These are phyloP conservation scores for Graphium sp. DNA, from an alignment of 2,329 filamentous ascomycete species.

Conservation along the genomic window DNA sequence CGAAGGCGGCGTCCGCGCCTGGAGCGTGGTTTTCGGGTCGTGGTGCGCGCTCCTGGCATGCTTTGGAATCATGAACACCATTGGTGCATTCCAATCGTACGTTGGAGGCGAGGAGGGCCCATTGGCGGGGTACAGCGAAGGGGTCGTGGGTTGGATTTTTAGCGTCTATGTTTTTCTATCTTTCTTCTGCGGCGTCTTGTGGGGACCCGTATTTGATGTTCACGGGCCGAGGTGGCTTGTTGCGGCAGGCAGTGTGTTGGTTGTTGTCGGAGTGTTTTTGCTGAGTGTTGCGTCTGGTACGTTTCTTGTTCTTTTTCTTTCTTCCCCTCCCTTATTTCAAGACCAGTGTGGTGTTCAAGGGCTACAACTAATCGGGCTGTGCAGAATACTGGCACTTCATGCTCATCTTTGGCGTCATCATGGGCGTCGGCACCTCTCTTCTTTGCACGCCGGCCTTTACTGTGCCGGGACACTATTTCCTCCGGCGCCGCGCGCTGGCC, in stretches of 20 bases:
- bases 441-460: slow-evolving; percentile 25
- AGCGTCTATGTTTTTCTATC: slow-evolving; percentile 21
- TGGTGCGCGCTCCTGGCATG: slow-evolving; percentile 26
- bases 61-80: slow-evolving; percentile 19
- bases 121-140: slow-evolving; percentile 14
- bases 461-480: slow-evolving; percentile 27
- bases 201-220: slow-evolving; percentile 24
- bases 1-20: slow-evolving; percentile 65
- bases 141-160: slow-evolving; percentile 28
- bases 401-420: slow-evolving; percentile 28
- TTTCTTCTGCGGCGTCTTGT: slow-evolving; percentile 20
- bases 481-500: slow-evolving; percentile 25
- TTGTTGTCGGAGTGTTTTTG: slow-evolving; percentile 22
- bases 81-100: slow-evolving; percentile 27
- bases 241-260: too few species aligned
- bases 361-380: slow-evolving; percentile 24
- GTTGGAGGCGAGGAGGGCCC: slow-evolving; percentile 18
- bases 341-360: too few species aligned
- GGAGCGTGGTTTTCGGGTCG: slow-evolving; percentile 74
- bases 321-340: slow-evolving; percentile 28
- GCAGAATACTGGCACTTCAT: slow-evolving; percentile 34
- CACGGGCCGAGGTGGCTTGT: too few species aligned
- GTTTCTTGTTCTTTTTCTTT: slow-evolving; percentile 20
- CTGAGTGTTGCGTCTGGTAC: slow-evolving; percentile 15
- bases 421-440: slow-evolving; percentile 21